These are phyloP conservation scores for Vickermania spadyakhi DNA, from an alignment of 208 protist genomes.

Conservation along the genomic window DNA sequence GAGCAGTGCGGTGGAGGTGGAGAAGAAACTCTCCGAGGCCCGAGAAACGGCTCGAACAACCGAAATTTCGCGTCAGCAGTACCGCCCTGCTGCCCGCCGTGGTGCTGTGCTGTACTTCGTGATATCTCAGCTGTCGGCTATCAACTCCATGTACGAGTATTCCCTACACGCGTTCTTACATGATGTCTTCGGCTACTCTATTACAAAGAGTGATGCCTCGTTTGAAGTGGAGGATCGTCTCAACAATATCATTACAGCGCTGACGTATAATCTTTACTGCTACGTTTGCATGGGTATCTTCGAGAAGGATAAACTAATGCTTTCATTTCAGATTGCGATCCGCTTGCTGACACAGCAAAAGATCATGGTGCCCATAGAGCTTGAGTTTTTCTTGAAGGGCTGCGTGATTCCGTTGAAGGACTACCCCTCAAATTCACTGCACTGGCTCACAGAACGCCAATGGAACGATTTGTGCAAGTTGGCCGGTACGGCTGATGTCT, in stretches of 20 bases:
- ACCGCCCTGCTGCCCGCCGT: slow-evolving; percentile 93
- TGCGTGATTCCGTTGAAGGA: slow-evolving; percentile 93
- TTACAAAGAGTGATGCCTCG: slow-evolving; percentile 88
- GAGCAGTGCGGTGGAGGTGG: slow-evolving; percentile 94
- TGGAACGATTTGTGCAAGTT: slow-evolving; percentile 96
- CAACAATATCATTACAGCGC: slow-evolving; percentile 94
- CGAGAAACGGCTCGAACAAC: slow-evolving; percentile 94
- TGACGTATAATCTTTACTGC: slow-evolving; percentile 97
- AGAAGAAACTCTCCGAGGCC: slow-evolving; percentile 92
- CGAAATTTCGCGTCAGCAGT: slow-evolving; percentile 92
- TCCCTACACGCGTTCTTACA: slow-evolving; percentile 96
- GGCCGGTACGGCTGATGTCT: slow-evolving; percentile 49
- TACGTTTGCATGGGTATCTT: slow-evolving; percentile 99
- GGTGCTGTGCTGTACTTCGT: slow-evolving; percentile 98
- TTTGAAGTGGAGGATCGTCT: slow-evolving; percentile 92
- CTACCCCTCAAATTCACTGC: slow-evolving; percentile 69
- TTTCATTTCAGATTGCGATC: slow-evolving; percentile 96
- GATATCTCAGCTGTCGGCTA: slow-evolving; percentile 91
- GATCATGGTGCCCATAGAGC: slow-evolving; percentile 68
- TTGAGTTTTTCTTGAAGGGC: slow-evolving; percentile 98
- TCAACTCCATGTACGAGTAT: slow-evolving; percentile 99
- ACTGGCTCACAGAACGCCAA: slow-evolving; percentile 93
- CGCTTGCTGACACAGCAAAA: slow-evolving; percentile 90
- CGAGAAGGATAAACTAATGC: slow-evolving; percentile 97
- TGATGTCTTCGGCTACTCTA: slow-evolving; percentile 95